phyloP scores from a whole-genome alignment of 805 yeast genomes.

The Maudiozyma turicensis region DNA sequence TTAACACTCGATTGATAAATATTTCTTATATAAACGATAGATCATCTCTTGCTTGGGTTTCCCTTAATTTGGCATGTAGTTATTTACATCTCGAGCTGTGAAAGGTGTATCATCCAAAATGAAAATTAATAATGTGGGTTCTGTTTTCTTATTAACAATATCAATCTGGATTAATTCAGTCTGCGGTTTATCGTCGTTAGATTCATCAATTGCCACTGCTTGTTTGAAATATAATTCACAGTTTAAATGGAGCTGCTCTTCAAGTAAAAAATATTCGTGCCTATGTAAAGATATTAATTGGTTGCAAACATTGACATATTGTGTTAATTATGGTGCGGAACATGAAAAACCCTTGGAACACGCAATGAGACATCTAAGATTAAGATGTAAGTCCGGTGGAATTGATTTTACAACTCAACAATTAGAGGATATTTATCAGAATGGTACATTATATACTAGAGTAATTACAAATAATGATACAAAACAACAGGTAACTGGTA shows the following conservation, averaged over 20 bases:
- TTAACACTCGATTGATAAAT: no score
- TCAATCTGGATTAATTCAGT: not conserved
- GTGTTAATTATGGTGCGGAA: slow-evolving; percentile 31
- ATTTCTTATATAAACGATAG: no score
- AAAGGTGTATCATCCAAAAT: not conserved
- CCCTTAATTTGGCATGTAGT: no score
- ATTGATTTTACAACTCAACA: not conserved
- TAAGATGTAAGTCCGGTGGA: slow-evolving; percentile 12
- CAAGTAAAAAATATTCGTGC: slow-evolving; percentile 31
- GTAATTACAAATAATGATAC: slow-evolving; percentile 23
- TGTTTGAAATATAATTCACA: slow-evolving; percentile 26
- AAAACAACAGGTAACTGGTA: slow-evolving; percentile 20
- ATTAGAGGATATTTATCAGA: slow-evolving; percentile 27
- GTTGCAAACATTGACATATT: slow-evolving; percentile 36
- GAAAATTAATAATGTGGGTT: not conserved
- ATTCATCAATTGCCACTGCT: slow-evolving; percentile 3
- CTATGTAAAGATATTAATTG: slow-evolving; percentile 36
- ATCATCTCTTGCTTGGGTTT: no score
- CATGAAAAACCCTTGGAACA: slow-evolving; percentile 27
- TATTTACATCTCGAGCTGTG: no score
- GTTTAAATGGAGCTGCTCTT: slow-evolving; percentile 38
- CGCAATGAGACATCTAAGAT: slow-evolving; percentile 32
- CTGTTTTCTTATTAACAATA: not conserved
- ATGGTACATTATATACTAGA: slow-evolving; percentile 30
- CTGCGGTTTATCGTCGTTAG: not conserved